A percentile compares a stretch with the other conserved stretches of the same genome.
These are phyloP conservation scores for Dendrobium chrysotoxum DNA, from an alignment of 106 monocot species.

Conservation along the genomic window DNA sequence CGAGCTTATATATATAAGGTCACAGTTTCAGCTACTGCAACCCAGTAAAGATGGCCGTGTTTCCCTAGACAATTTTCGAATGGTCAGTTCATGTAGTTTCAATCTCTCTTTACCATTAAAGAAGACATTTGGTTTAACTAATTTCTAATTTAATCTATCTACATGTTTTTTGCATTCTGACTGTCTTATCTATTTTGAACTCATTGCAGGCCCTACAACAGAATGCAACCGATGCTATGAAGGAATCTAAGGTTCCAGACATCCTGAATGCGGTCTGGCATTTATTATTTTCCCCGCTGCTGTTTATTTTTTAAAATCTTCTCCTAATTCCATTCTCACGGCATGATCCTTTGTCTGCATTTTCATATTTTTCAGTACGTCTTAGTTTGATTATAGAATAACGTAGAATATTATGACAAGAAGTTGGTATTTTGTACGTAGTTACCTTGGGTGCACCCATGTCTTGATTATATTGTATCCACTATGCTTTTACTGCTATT, in stretches of 20 bases:
- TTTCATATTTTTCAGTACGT: not conserved
- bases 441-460: not conserved
- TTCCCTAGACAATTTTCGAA: constrained; percentile 76
- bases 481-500: not conserved
- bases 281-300: not conserved
- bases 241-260: constrained; percentile 80
- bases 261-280: constrained; percentile 63
- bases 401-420: not conserved
- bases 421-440: not conserved
- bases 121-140: not conserved
- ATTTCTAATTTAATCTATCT: not conserved
- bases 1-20: constrained; percentile 67
- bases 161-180: not conserved
- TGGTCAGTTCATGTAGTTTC: constrained; percentile 32
- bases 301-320: not conserved
- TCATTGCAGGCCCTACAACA: constrained; percentile 62
- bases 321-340: not conserved
- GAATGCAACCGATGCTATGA: constrained; percentile 87
- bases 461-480: not conserved
- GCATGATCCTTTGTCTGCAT: not conserved
- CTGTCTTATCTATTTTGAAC: constrained; percentile 7
- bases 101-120: not conserved
- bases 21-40: constrained; percentile 68
- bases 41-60: constrained; percentile 73
- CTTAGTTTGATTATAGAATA: not conserved